phyloP scores from a whole-genome alignment of 257 asterid genomes.

The Nicotiana tabacum region DNA sequence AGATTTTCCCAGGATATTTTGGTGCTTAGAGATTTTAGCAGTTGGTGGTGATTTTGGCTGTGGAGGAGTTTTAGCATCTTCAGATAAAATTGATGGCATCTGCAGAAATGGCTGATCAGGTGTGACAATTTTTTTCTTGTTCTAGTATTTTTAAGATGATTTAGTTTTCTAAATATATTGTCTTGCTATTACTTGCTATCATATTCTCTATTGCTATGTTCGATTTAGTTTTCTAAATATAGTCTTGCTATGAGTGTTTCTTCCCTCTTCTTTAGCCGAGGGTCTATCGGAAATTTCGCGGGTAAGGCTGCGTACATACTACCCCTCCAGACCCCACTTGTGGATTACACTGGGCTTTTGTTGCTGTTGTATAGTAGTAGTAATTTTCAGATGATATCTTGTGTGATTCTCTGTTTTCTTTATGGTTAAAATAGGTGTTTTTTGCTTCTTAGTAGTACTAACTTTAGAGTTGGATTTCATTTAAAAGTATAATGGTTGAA shows the following conservation, averaged over 20 bases:
- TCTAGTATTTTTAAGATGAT: not conserved
- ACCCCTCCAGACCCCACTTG: too few species aligned
- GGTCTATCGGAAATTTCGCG: too few species aligned
- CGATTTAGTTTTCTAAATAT: too few species aligned
- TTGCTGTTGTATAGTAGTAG: not conserved
- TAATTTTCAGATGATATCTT: not conserved
- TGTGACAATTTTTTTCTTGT: slow-evolving; percentile 14
- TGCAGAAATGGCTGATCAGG: slow-evolving; percentile 45
- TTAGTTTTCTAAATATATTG: too few species aligned
- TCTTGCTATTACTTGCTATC: too few species aligned
- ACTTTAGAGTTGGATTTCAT: not conserved
- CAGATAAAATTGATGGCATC: slow-evolving; percentile 21
- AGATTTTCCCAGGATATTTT: not conserved
- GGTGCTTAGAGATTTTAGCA: not conserved
- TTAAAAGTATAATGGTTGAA: not conserved
- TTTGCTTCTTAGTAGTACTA: not conserved
- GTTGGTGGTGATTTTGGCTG: slow-evolving; percentile 11
- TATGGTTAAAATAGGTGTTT: not conserved
- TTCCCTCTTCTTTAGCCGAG: too few species aligned
- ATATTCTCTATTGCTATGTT: too few species aligned
- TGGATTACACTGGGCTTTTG: too few species aligned
- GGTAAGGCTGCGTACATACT: too few species aligned
- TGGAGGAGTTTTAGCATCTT: not conserved
- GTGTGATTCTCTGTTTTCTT: not conserved
- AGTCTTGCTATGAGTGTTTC: too few species aligned